Evolutionary conservation across 106 monocot genomes (phyloP).

Genomic region (Apostasia ramifera): DNA sequence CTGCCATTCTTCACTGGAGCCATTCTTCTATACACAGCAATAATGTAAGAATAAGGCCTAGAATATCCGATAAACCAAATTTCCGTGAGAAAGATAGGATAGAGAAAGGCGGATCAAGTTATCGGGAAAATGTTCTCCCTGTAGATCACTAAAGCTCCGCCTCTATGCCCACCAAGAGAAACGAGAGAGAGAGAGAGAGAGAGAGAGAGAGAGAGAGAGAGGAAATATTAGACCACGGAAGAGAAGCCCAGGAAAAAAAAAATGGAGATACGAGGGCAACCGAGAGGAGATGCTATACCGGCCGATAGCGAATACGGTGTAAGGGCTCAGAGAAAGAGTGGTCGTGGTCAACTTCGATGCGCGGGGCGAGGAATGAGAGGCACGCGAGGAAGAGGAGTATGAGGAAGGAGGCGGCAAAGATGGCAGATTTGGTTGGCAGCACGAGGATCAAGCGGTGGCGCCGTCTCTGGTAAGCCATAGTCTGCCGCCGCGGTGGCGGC

Average conservation of each 20-base stretch:
- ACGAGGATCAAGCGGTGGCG: constrained; percentile 22
- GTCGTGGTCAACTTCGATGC: constrained; percentile 24
- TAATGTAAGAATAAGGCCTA: background rate
- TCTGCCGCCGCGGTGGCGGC: background rate
- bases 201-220: background rate
- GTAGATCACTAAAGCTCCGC: constrained; percentile 3
- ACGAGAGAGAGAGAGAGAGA: background rate
- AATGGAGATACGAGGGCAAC: background rate
- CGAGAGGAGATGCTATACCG: background rate
- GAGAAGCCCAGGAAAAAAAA: background rate
- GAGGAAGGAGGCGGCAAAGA: constrained; percentile 21
- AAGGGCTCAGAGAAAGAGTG: background rate
- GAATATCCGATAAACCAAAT: background rate
- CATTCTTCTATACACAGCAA: background rate
- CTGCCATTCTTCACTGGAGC: background rate
- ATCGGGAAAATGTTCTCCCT: background rate
- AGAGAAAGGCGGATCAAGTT: background rate
- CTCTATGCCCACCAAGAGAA: constrained; percentile 16
- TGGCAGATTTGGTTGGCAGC: constrained; percentile 9
- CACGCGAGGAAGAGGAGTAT: constrained; percentile 32
- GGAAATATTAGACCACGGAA: background rate
- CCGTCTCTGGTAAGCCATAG: constrained; percentile 46
- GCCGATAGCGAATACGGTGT: constrained; percentile 2
- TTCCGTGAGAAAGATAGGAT: no score
- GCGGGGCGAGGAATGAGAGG: constrained; percentile 48